Base-by-base conservation (phyloP, 2,329 filamentous ascomycete species). In the Cladosporium velox region DNA sequence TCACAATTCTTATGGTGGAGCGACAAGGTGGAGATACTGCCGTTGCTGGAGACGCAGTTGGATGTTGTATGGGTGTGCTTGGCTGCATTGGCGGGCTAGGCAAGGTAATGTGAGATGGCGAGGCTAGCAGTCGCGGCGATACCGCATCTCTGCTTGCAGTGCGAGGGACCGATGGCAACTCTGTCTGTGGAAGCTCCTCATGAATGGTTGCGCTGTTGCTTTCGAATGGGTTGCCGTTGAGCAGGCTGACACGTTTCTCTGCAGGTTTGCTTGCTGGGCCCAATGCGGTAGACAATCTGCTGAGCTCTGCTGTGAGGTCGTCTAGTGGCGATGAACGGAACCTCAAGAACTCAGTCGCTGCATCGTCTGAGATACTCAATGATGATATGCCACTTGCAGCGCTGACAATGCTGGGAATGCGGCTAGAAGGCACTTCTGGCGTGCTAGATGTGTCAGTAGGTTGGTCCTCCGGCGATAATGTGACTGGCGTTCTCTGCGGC, bases 301-400 rank as follows among this genome's bases (percentile, higher is more conserved):
- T 73, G n/a, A 77, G 67, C n/a, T 72, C 64, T 58, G 72, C 71
- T 3, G 70, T 72, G 12, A 78, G 67, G 18, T 73, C 71, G 47
- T 78, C 75, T 3, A 77, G 68, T 12, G 75, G 75, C 10, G 75
- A 77, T 21, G 67, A 65, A 11, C 70, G 71, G 52, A 72, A 68
- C 3, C 67, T 64, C 18, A 73, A 60, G 54, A 69, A 65, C 58
- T 70, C 70, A 4, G 67, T 59, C 15, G 67, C 55, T 10, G 71
- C 65, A 61, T 70, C 62, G 51, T 64, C 66, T 1, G 64, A 44
- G 14, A 60, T 30, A 1, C 47, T 32, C 28, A 54, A 11, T 2
- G 12, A 35, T 3, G 64, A 60, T 58, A 67, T 62, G 2, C 62
- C 67, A 59, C 67, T 72, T 15, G 67, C 67, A 21, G 65, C 69